These are phyloP conservation scores for Sapria himalayana DNA, from an alignment of 345 rosid genomes.

Conservation along the genomic window DNA sequence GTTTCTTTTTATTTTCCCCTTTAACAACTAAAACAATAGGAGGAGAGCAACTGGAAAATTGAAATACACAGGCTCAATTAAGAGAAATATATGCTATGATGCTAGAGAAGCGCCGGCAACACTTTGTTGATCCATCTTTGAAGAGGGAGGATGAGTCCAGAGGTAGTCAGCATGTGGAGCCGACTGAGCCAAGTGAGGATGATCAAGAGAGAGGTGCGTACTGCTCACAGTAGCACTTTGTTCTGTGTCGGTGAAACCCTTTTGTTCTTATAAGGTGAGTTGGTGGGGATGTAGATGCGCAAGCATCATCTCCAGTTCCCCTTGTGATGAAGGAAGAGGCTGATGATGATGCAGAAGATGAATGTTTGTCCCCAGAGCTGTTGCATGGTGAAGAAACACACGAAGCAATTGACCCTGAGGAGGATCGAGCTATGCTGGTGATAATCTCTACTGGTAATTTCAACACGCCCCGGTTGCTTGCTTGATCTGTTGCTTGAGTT, in stretches of 20 bases:
- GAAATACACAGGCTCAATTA: conserved; percentile 51
- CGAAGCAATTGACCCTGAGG: conserved; percentile 90
- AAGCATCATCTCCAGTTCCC: conserved; percentile 49
- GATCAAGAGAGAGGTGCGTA: conserved; percentile 19
- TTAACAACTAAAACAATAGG: neutral
- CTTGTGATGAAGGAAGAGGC: conserved; percentile 22
- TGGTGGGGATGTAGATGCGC: conserved; percentile 19
- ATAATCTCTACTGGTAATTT: too few species aligned
- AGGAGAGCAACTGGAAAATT: conserved; percentile 6
- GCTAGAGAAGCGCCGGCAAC: conserved; percentile 54
- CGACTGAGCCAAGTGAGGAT: conserved; percentile 27
- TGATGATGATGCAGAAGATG: conserved; percentile 48
- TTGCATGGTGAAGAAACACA: conserved; percentile 69
- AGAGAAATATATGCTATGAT: conserved; percentile 78
- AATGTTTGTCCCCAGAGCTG: conserved; percentile 76
- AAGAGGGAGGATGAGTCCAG: conserved; percentile 27
- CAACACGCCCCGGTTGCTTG: too few species aligned
- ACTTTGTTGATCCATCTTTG: conserved; percentile 50
- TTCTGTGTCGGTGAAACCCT: conserved; percentile 1
- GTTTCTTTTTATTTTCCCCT: conserved; percentile 1
- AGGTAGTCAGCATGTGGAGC: conserved; percentile 14
- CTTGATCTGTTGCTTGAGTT: too few species aligned
- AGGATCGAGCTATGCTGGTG: conserved; percentile 72
- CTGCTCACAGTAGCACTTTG: too few species aligned
- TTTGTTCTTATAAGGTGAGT: conserved; percentile 3